Evolutionary conservation across 139 green algal genomes (phyloP), one percentile per base, ranked within the genome.

Genomic region (Chlamydomonas incerta): DNA sequence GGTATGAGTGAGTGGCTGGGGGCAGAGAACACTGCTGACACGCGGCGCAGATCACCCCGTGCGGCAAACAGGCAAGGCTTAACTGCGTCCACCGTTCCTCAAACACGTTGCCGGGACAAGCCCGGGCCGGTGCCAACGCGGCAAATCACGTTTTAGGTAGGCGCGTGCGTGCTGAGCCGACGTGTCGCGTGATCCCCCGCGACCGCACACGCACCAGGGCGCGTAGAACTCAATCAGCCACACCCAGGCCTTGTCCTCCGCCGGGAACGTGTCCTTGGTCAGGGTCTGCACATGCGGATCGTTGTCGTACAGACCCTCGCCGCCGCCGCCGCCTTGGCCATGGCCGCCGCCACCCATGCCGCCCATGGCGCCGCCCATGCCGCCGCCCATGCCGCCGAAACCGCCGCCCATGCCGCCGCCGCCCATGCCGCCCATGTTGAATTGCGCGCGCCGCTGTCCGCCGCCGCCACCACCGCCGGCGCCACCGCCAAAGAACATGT

Each of bases 141-240:
- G n/a, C n/a, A n/a, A n/a, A n/a, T n/a, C n/a, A n/a, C n/a, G n/a
- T n/a, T n/a, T n/a, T n/a, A n/a, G n/a, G n/a, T n/a, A n/a, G n/a
- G n/a, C n/a, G n/a, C n/a, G n/a, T n/a, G n/a, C n/a, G n/a, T n/a
- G n/a, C n/a, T n/a, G n/a, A n/a, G n/a, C n/a, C n/a, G n/a, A n/a
- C n/a, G n/a, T n/a, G n/a, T n/a, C n/a, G n/a, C n/a, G n/a, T n/a
- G n/a, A n/a, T n/a, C n/a, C n/a, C n/a, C n/a, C n/a, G n/a, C n/a
- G n/a, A n/a, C n/a, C n/a, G n/a, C n/a, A n/a, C 81, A 31, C 75
- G 21, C 62, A 83, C 75, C 75, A 83, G 60, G 75, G 75, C 4
- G 92, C 93, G 79, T 97, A 97, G 69, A 96, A 96, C 88, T 97
- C 93, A 10, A 97, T 63, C 33, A 98, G 66, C 74, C 88, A 96